Percentiles rank a stretch among this genome's conserved stretches.
These are phyloP conservation scores for Puya raimondii DNA, from an alignment of 176 grass and related monocot species.

Conservation along the genomic window DNA sequence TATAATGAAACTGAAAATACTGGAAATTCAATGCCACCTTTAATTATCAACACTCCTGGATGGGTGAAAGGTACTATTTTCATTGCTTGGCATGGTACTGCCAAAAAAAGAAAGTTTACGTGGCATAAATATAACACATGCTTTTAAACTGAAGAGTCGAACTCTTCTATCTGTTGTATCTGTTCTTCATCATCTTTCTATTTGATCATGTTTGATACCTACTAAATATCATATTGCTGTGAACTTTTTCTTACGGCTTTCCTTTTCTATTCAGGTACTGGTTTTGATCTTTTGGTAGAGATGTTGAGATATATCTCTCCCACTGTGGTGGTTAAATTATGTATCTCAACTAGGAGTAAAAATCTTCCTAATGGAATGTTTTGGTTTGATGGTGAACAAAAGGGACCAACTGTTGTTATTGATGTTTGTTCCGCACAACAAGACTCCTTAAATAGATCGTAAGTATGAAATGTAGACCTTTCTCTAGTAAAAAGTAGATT, in stretches of 20 bases:
- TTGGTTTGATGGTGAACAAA: slow-evolving; percentile 46
- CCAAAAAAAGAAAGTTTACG: neutral
- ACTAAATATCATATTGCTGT: neutral
- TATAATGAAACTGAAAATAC: slow-evolving; percentile 12
- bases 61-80: slow-evolving; percentile 78
- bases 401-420: slow-evolving; percentile 32
- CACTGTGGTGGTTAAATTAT: slow-evolving; percentile 64
- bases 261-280: slow-evolving; percentile 52
- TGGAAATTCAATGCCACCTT: slow-evolving; percentile 28
- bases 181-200: slow-evolving; percentile 4
- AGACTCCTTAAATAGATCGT: slow-evolving; percentile 56
- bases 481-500: slow-evolving; percentile 5
- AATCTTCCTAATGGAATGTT: slow-evolving; percentile 88
- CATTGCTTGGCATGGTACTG: slow-evolving; percentile 10
- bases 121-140: neutral
- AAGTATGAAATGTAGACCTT: slow-evolving; percentile 20
- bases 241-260: neutral
- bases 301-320: slow-evolving; percentile 80
- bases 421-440: slow-evolving; percentile 35
- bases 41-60: slow-evolving; percentile 64
- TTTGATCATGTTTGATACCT: neutral
- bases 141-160: slow-evolving; percentile 13
- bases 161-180: slow-evolving; percentile 14
- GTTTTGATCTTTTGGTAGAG: slow-evolving; percentile 91
- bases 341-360: slow-evolving; percentile 44